Percentiles rank a stretch among this genome's conserved stretches.
These are phyloP conservation scores for Hirschfeldia incana DNA, from an alignment of 345 rosid genomes.

Conservation along the genomic window DNA sequence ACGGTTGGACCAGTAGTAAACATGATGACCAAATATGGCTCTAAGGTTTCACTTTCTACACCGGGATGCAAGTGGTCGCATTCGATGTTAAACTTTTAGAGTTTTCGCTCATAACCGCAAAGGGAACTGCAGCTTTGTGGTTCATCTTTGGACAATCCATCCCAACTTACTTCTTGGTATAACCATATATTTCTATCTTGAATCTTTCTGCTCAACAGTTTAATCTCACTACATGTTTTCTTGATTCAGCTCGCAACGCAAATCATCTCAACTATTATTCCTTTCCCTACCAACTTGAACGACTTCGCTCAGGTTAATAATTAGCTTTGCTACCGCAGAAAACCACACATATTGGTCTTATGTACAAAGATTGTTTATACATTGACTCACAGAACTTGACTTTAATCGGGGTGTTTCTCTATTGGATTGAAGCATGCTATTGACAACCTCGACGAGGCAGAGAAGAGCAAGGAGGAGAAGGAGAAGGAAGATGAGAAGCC, in stretches of 20 bases:
- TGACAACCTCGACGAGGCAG: conserved; percentile 18
- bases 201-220: neutral
- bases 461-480: conserved; percentile 14
- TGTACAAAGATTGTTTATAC: neutral
- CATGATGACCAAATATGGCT: conserved; percentile 25
- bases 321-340: neutral
- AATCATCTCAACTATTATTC: conserved; percentile 26
- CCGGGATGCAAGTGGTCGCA: conserved; percentile 38
- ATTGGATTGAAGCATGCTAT: conserved; percentile 30
- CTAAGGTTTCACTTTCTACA: conserved; percentile 33
- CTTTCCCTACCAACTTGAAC: conserved; percentile 32
- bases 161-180: conserved; percentile 40
- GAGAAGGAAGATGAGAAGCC: conserved; percentile 8
- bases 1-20: conserved; percentile 34
- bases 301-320: conserved; percentile 41
- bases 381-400: conserved; percentile 30
- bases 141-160: conserved; percentile 40
- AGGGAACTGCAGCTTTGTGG: conserved; percentile 37
- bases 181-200: neutral
- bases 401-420: conserved; percentile 34
- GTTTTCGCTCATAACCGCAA: conserved; percentile 31
- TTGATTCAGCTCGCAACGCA: conserved; percentile 36
- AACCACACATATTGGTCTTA: neutral
- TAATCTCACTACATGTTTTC: conserved; percentile 14
- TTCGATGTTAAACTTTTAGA: conserved; percentile 34